These are phyloP conservation scores for Magnolia changhungtana DNA, from an alignment of 164 flowering plant genomes.

Conservation along the genomic window DNA sequence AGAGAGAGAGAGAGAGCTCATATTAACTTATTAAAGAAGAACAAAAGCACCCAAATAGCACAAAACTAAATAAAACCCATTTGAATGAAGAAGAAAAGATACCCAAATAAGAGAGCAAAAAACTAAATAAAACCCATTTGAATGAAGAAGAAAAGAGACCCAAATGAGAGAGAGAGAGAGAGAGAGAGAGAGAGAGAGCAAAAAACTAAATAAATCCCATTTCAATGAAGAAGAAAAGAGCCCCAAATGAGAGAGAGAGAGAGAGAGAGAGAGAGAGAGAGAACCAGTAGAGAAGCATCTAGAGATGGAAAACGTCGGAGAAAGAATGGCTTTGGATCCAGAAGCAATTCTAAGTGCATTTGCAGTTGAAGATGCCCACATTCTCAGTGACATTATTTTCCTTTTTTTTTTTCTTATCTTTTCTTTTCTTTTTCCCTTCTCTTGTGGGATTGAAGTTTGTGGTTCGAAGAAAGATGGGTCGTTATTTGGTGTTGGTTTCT, in stretches of 20 bases:
- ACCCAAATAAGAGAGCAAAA: neutral
- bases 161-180: no score
- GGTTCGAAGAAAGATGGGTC: neutral
- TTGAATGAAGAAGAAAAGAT: neutral
- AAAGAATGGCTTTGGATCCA: slow-evolving; percentile 35
- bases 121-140: neutral
- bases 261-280: slow-evolving; percentile 5
- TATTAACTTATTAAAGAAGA: neutral
- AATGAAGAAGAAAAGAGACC: neutral
- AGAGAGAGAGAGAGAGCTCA: slow-evolving; percentile 3
- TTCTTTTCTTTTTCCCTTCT: neutral
- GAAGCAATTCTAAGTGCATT: slow-evolving; percentile 72
- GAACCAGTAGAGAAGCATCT: slow-evolving; percentile 92
- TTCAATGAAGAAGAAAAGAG: no score
- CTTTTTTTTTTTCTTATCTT: neutral
- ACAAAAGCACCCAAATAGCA: neutral
- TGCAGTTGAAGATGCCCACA: slow-evolving; percentile 99
- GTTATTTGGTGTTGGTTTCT: neutral
- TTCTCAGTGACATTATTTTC: slow-evolving; percentile 72
- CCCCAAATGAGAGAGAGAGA: neutral
- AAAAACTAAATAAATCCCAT: no score
- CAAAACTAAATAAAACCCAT: neutral
- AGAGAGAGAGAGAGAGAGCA: no score
- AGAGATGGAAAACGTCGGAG: slow-evolving; percentile 56
- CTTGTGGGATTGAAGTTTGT: slow-evolving; percentile 8